A percentile compares a stretch with the other conserved stretches of the same genome.
Evolutionary conservation across 2,329 filamentous ascomycete genomes (phyloP).

Genomic region (Parastagonospora nodorum): DNA sequence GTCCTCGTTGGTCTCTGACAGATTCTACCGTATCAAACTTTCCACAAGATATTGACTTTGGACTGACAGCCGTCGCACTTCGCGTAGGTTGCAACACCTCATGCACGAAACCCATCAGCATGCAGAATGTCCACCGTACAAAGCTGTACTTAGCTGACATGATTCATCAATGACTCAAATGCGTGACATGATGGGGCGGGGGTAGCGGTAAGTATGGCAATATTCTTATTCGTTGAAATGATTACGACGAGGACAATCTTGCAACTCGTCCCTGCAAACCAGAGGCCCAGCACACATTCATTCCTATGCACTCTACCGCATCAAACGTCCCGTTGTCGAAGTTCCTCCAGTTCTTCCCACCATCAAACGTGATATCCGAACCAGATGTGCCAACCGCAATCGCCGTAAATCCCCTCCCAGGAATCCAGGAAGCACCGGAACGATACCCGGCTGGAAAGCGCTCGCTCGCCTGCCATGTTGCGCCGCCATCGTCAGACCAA

Average conservation of each 20-base stretch:
- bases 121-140: no score
- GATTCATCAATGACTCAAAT: no score
- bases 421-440: slow-evolving; percentile 32
- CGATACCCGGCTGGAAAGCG: slow-evolving; percentile 33
- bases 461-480: slow-evolving; percentile 23
- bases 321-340: slow-evolving; percentile 37
- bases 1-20: no score
- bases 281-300: slow-evolving; percentile 30
- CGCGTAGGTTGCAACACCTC: no score
- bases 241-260: neutral
- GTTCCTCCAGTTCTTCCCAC: slow-evolving; percentile 26
- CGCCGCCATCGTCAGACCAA: slow-evolving; percentile 33
- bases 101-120: no score
- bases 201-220: no score
- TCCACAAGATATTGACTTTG: no score
- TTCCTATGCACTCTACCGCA: slow-evolving; percentile 28
- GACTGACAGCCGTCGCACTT: no score
- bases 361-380: slow-evolving; percentile 34
- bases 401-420: slow-evolving; percentile 14
- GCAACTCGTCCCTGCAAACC: slow-evolving; percentile 30
- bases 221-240: no score
- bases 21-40: no score
- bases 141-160: no score
- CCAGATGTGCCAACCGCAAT: slow-evolving; percentile 36
- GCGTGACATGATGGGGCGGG: no score